Evolutionary conservation across 1,284 basidiomycete genomes (phyloP).

Genomic region (Tilletiaria anomala): DNA sequence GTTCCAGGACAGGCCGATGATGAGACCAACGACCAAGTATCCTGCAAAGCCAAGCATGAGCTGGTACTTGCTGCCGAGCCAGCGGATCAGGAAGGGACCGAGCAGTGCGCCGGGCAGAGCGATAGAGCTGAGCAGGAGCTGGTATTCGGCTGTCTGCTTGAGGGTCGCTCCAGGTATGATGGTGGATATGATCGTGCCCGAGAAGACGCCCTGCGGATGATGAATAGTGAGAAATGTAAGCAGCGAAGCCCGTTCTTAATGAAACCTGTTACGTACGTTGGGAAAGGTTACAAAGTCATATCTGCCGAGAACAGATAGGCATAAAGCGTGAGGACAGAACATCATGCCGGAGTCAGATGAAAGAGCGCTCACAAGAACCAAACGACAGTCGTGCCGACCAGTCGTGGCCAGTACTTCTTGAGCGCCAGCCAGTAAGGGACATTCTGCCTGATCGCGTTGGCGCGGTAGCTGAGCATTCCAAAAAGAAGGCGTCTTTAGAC

Average conservation of each 20-base stretch:
- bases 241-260: too few species aligned
- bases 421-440: slow-evolving; percentile 54
- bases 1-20: slow-evolving; percentile 55
- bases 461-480: too few species aligned
- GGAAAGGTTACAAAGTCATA: slow-evolving; percentile 65
- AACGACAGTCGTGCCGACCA: slow-evolving; percentile 15
- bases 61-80: slow-evolving; percentile 16
- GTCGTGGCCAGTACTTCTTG: slow-evolving; percentile 51
- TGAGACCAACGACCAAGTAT: slow-evolving; percentile 54
- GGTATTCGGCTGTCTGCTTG: slow-evolving; percentile 49
- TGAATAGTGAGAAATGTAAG: too few species aligned
- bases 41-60: slow-evolving; percentile 62
- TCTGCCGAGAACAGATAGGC: too few species aligned
- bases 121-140: slow-evolving; percentile 54
- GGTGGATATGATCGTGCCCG: slow-evolving; percentile 39
- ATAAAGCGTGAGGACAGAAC: neutral
- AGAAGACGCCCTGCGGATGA: slow-evolving; percentile 42
- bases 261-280: slow-evolving; percentile 44
- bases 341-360: neutral
- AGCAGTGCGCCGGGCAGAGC: slow-evolving; percentile 54
- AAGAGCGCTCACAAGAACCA: slow-evolving; percentile 1
- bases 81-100: slow-evolving; percentile 44
- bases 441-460: slow-evolving; percentile 24
- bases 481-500: too few species aligned
- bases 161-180: slow-evolving; percentile 47